Evolutionary conservation across 202 grass and related monocot genomes (phyloP), one percentile per base, ranked within the genome.

Genomic region (Hordeum pubiflorum): DNA sequence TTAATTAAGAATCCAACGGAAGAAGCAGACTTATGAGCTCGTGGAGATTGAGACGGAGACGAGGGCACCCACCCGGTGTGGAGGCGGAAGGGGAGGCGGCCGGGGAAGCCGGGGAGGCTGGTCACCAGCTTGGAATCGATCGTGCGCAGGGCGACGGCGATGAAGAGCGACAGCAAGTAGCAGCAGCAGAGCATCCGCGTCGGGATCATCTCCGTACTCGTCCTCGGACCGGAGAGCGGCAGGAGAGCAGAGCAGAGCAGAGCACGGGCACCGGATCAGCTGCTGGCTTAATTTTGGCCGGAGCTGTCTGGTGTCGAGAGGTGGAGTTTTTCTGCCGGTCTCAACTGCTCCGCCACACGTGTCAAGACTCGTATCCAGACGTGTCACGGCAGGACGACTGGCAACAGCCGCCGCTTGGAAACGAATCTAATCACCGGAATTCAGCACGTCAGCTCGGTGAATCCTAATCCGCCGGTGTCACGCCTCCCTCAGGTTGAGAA

Each of bases 81-180:
- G 62, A 97, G 76, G 32, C 76, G 43, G 82, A 92, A 92, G 4
- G 87, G 93, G 7, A 92, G 80, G 39, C 43, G 80, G 9, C 93
- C 90, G 29, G 58, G 48, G 82, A 63, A 92, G 11, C 92, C 93
- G 0, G 93, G 93, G 37, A 96, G 71, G 81, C 78, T 79, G 23
- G 77, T 90, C 63, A 94, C 87, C 59, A 79, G 6, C 39, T 74
- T 52, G 63, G 72, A 59, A 17, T 17, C 46, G 23, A 55, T 6
- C 7, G 36, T 3, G 10, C 23, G 69, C 60, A 14, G 33, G 52
- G 5, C 15, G 10, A 46, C 13, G n/a, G 63, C 62, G 2, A 22
- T 23, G 5, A 57, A 37, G 27, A 39, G 1, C 24, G 10, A 50
- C 41, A 43, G 4, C 21, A 76, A 39, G 73, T 48, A 48, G 34